Conservation (phyloP, 108 stramenopile species). For the Nitzschia sp. region DNA sequence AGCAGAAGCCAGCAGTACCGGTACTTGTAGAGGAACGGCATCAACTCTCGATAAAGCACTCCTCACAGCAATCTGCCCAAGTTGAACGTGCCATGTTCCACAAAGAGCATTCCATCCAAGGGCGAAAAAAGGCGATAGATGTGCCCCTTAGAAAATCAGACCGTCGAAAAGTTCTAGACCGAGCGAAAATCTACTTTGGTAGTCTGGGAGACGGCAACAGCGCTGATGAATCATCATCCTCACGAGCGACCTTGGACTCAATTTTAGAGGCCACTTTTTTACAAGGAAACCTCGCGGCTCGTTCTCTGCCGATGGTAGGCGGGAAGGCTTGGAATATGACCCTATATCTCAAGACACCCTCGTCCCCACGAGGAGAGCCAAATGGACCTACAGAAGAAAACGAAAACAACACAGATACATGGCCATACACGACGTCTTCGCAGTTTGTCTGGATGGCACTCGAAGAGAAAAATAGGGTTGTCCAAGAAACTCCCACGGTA, state of each 20-base stretch:
- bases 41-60: no score
- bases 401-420: slow-evolving; percentile 16
- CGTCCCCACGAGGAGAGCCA: background rate
- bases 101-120: slow-evolving; percentile 10
- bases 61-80: no score
- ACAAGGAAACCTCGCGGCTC: slow-evolving; percentile 41
- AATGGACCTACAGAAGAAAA: slow-evolving; percentile 27
- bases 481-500: slow-evolving; percentile 25
- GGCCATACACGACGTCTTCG: slow-evolving; percentile 29
- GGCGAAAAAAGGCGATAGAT: slow-evolving; percentile 44
- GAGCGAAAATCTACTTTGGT: slow-evolving; percentile 38
- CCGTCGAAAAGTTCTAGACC: slow-evolving; percentile 53
- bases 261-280: slow-evolving; percentile 27
- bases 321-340: slow-evolving; percentile 12
- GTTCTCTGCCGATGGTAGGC: slow-evolving; percentile 25
- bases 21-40: no score
- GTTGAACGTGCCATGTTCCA: no score
- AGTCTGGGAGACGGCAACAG: slow-evolving; percentile 11
- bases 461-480: slow-evolving; percentile 21
- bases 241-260: slow-evolving; percentile 1
- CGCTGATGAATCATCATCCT: background rate
- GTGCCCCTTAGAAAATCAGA: slow-evolving; percentile 77
- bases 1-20: no score
- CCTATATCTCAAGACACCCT: slow-evolving; percentile 29
- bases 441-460: slow-evolving; percentile 40